These are phyloP conservation scores for Paramecium biaurelia DNA, from an alignment of 73 alveolate genomes.

Conservation along the genomic window DNA sequence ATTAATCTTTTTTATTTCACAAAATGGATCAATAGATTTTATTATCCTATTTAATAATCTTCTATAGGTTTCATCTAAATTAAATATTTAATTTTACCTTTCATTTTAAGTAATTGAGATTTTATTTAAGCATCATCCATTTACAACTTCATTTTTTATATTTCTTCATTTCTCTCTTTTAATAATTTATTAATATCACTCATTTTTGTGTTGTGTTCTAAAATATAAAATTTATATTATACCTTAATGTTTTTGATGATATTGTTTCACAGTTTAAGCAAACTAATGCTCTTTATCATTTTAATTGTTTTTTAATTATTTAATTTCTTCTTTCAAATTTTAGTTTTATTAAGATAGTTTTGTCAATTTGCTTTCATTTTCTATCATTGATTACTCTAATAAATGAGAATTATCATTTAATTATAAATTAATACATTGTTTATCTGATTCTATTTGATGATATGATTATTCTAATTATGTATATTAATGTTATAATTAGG, in stretches of 20 bases:
- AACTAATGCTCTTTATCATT: neutral
- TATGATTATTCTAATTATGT: neutral
- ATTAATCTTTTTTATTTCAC: neutral
- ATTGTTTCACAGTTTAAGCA: conserved; percentile 16
- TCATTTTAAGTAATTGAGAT: neutral
- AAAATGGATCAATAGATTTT: neutral
- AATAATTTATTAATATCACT: neutral
- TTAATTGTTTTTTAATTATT: neutral
- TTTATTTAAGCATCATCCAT: neutral
- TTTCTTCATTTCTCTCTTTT: conserved; percentile 3
- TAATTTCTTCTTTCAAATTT: neutral
- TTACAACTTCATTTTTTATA: neutral
- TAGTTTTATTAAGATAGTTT: neutral
- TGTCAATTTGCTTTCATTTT: neutral
- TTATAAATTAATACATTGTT: neutral
- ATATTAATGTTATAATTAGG: neutral
- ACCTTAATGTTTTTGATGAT: conserved; percentile 1
- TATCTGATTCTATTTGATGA: neutral
- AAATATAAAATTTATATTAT: neutral
- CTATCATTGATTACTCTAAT: neutral
- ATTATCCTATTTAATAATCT: neutral
- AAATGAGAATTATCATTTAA: neutral
- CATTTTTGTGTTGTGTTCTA: neutral
- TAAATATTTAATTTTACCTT: neutral
- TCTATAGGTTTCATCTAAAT: conserved; percentile 26